Evolutionary conservation across 768 basidiomycete species (phyloP).

Genomic region (Candolleomyces efflorescens): DNA sequence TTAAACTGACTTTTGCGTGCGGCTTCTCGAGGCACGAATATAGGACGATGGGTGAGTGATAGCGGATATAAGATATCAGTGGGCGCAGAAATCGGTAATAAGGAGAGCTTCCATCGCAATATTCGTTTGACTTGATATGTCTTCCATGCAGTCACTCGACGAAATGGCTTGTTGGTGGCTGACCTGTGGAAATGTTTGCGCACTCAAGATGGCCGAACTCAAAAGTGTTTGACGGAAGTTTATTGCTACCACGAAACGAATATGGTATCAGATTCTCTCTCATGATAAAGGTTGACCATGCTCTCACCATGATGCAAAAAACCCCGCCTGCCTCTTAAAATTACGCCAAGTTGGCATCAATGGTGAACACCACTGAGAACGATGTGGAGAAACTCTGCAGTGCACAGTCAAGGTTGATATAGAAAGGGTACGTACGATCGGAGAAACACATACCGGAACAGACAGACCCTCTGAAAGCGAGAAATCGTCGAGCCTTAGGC

Average conservation of each 20-base stretch:
- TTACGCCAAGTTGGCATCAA: background rate
- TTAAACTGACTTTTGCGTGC: background rate
- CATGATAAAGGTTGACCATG: background rate
- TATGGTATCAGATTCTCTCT: background rate
- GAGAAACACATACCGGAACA: background rate
- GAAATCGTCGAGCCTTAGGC: background rate
- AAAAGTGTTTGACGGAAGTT: background rate
- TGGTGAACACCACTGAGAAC: background rate
- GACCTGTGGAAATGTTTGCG: background rate
- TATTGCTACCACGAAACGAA: background rate
- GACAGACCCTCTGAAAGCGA: background rate
- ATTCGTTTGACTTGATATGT: background rate
- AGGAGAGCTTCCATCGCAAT: background rate
- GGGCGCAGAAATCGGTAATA: background rate
- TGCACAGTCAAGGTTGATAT: background rate
- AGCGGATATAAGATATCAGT: background rate
- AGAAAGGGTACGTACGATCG: background rate
- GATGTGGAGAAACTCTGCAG: background rate
- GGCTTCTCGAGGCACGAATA: constrained; percentile 3
- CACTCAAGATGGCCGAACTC: background rate
- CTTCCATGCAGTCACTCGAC: background rate
- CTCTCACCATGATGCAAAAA: background rate
- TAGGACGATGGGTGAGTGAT: background rate
- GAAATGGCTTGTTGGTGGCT: background rate
- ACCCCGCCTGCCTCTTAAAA: background rate